Base-by-base conservation (phyloP, 2,329 filamentous ascomycete genomes). In the Aspergillus flavus region DNA sequence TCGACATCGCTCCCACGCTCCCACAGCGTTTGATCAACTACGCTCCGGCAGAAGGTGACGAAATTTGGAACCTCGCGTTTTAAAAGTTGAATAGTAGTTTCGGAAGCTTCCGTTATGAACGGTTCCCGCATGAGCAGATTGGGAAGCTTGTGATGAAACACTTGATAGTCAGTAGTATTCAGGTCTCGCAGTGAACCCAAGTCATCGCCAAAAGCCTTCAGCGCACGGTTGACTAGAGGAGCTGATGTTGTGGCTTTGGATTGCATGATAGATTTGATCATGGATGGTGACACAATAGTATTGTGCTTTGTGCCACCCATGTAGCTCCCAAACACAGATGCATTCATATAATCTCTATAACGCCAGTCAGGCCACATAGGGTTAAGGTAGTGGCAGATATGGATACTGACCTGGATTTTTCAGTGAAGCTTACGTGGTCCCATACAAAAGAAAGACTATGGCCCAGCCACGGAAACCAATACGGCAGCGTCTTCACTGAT, bases 1-100 rank as follows among this genome's bases (percentile, higher is more conserved):
- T 76, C 75, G 1, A 84, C 78, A 11, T 80, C 74, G 21, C 79
- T 82, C n/a, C 73, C 76, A 39, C 86, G 82, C 71, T 91, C 88
- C 88, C 88, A 90, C 2, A 80, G 79, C 68, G 82, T 81, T 64
- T 89, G 86, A 69, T 91, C 88, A 28, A 90, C 85, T 2, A 83
- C 77, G 21, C 86, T 88, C 9, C 82, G 78, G 43, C 82, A 83
- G 68, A 88, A 89, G 0, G 86, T 87, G 45, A 89, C 81, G 39
- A 91, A 73, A 59, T 86, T 84, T 5, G 85, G 83, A 12, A 85
- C 78, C 21, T 82, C 79, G 7, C 75, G 72, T 64, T 83, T 76
- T 6, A 83, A 74, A 61, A 75, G 76, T 45, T 66, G 73, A 53
- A 76, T 79, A 7, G 78, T 79, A 16, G 66, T 63, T 5, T 72